Evolutionary conservation across 1,139 yeast genomes (phyloP).

Genomic region (Saccharomycopsis hybrid): DNA sequence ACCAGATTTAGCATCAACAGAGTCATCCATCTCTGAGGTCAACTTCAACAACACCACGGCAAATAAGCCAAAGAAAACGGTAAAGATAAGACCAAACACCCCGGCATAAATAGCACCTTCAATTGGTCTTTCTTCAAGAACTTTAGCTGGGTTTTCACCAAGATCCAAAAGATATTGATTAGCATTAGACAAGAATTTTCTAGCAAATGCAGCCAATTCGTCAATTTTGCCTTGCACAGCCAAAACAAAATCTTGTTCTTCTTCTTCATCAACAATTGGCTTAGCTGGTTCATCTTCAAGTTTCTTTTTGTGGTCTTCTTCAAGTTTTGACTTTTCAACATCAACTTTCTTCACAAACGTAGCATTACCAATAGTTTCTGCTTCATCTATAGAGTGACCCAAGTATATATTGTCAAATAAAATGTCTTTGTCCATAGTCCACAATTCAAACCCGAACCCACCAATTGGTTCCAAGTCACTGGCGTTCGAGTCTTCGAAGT

Average conservation of each 20-base stretch:
- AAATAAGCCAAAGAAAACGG: slow-evolving; percentile 38
- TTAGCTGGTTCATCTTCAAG: slow-evolving; percentile 31
- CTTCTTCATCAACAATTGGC: slow-evolving; percentile 37
- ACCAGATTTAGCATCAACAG: slow-evolving; percentile 15
- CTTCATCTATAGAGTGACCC: slow-evolving; percentile 77
- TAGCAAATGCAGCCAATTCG: slow-evolving; percentile 26
- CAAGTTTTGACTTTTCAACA: slow-evolving; percentile 38
- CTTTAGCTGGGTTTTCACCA: slow-evolving; percentile 33
- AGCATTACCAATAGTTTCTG: slow-evolving; percentile 72
- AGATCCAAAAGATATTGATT: slow-evolving; percentile 20
- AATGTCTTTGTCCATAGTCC: slow-evolving; percentile 77
- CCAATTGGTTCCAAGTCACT: slow-evolving; percentile 63
- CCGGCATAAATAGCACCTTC: slow-evolving; percentile 43
- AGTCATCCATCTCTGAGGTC: slow-evolving; percentile 24
- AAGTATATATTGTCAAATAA: slow-evolving; percentile 78
- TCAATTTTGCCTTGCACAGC: slow-evolving; percentile 20
- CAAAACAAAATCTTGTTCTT: slow-evolving; percentile 22
- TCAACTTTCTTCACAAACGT: slow-evolving; percentile 61
- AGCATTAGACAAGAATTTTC: slow-evolving; percentile 29
- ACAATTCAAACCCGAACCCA: slow-evolving; percentile 81
- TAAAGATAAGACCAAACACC: slow-evolving; percentile 34
- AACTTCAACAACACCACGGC: slow-evolving; percentile 31
- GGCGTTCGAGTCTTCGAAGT: slow-evolving; percentile 53
- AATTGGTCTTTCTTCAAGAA: slow-evolving; percentile 40
- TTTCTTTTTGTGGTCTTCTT: slow-evolving; percentile 34